phyloP scores from a whole-genome alignment of 352 stramenopile species.

The Phytopythium cucurbitacearum region DNA sequence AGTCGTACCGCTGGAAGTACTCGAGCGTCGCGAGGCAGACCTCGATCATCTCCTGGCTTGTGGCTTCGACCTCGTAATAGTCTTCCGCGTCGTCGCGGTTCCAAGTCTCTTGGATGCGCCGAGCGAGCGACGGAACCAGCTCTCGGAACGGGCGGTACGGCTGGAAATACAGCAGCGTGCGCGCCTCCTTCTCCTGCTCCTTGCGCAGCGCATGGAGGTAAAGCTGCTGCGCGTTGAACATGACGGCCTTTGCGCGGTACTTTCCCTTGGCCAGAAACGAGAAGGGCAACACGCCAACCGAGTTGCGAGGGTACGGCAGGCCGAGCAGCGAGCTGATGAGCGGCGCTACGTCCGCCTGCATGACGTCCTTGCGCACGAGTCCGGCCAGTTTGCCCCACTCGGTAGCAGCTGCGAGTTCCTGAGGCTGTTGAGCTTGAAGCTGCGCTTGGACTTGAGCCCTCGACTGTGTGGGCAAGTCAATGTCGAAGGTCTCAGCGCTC shows the following conservation, averaged over 20 bases:
- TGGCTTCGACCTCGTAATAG: constrained; percentile 29
- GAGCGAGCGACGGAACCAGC: constrained; percentile 21
- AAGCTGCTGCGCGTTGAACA: constrained; percentile 71
- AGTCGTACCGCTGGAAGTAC: constrained; percentile 85
- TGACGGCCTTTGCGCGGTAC: constrained; percentile 63
- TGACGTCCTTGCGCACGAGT: constrained; percentile 69
- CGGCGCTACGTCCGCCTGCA: constrained; percentile 82
- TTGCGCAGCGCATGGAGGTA: constrained; percentile 63
- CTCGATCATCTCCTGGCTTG: constrained; percentile 65
- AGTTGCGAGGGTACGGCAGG: constrained; percentile 78
- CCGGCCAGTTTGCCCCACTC: constrained; percentile 44
- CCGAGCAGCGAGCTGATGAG: constrained; percentile 69
- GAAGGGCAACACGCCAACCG: constrained; percentile 72
- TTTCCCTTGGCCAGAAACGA: constrained; percentile 53
- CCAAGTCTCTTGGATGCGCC: constrained; percentile 20
- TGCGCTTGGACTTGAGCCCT: constrained; percentile 51
- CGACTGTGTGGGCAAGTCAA: constrained; percentile 74
- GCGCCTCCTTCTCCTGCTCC: constrained; percentile 54
- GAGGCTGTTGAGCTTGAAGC: constrained; percentile 39
- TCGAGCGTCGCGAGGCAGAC: constrained; percentile 69
- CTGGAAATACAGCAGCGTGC: constrained; percentile 58
- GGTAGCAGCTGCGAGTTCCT: constrained; percentile 33
- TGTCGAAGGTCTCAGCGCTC: constrained; percentile 20
- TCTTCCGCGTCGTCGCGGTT: constrained; percentile 6
- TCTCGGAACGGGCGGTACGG: constrained; percentile 46